Evolutionary conservation across 164 flowering plant species (phyloP).

Genomic region (Hamamelis virginiana): DNA sequence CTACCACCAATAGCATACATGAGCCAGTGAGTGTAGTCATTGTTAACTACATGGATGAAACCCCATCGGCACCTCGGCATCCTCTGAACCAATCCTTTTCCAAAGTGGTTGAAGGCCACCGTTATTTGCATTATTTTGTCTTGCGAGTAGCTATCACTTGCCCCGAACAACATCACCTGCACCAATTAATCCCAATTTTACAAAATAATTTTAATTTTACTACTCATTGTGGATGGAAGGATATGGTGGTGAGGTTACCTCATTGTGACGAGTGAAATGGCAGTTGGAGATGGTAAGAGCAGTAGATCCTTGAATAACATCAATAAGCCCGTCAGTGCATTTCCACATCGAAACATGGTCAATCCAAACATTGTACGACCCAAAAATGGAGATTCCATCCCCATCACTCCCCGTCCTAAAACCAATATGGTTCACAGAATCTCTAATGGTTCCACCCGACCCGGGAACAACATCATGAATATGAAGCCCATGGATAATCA

Average conservation of each 20-base stretch:
- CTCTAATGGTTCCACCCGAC: slow-evolving; percentile 62
- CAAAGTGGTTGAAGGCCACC: slow-evolving; percentile 84
- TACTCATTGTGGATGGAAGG: too few species aligned
- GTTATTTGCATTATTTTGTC: slow-evolving; percentile 75
- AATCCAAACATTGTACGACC: slow-evolving; percentile 62
- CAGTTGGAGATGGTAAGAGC: slow-evolving; percentile 81
- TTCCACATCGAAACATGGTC: slow-evolving; percentile 63
- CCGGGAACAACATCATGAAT: slow-evolving; percentile 52
- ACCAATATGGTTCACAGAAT: slow-evolving; percentile 54
- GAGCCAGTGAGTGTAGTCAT: slow-evolving; percentile 84
- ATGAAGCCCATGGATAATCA: slow-evolving; percentile 67
- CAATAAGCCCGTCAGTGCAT: slow-evolving; percentile 70
- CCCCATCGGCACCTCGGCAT: slow-evolving; percentile 92
- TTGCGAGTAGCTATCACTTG: slow-evolving; percentile 30
- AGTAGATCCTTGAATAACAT: slow-evolving; percentile 65
- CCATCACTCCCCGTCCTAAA: slow-evolving; percentile 65
- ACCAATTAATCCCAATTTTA: neutral
- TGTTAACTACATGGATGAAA: slow-evolving; percentile 80
- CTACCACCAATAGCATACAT: slow-evolving; percentile 97
- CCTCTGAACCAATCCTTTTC: slow-evolving; percentile 73
- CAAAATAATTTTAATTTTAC: too few species aligned
- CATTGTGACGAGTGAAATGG: slow-evolving; percentile 74
- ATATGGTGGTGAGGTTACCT: too few species aligned
- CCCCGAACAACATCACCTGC: slow-evolving; percentile 81
- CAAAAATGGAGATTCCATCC: slow-evolving; percentile 62